phyloP scores from a whole-genome alignment of 331 rosid genomes.

The Cucumis variabilis region DNA sequence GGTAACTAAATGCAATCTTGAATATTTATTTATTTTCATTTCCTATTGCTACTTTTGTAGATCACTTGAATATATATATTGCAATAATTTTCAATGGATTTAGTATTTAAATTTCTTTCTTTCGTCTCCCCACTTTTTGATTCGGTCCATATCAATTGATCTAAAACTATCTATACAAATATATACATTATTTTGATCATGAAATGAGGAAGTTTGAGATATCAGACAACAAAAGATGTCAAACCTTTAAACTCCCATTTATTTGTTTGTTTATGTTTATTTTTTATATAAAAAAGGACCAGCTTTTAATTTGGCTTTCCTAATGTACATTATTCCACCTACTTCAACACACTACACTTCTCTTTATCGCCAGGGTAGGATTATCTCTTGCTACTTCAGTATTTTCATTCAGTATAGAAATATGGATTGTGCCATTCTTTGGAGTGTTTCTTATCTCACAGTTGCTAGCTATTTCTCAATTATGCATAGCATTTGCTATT shows the following conservation, averaged over 20 bases:
- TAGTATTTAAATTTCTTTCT: not conserved
- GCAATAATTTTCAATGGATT: not conserved
- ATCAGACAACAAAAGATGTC: conserved; percentile 22
- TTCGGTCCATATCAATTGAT: not conserved
- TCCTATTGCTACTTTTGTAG: no score
- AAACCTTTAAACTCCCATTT: not conserved
- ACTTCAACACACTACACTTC: conserved; percentile 13
- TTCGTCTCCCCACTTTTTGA: not conserved
- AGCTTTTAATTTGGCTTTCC: not conserved
- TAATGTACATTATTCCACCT: no score
- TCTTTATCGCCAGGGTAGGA: conserved; percentile 61
- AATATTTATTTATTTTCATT: not conserved
- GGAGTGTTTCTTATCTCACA: no score
- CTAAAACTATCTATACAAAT: no score
- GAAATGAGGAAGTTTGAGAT: conserved; percentile 18
- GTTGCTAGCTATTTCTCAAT: no score
- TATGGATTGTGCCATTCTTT: conserved; percentile 90
- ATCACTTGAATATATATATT: no score
- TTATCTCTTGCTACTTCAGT: conserved; percentile 70
- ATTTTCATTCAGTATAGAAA: conserved; percentile 77
- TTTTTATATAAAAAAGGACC: not conserved
- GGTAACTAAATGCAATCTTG: no score
- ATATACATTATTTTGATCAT: not conserved
- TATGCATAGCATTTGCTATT: no score
- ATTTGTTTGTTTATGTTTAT: no score